A percentile compares a stretch with the other conserved stretches of the same genome.
phyloP scores from a whole-genome alignment of 2,329 filamentous ascomycete species.

The Colletotrichum orchidophilum region DNA sequence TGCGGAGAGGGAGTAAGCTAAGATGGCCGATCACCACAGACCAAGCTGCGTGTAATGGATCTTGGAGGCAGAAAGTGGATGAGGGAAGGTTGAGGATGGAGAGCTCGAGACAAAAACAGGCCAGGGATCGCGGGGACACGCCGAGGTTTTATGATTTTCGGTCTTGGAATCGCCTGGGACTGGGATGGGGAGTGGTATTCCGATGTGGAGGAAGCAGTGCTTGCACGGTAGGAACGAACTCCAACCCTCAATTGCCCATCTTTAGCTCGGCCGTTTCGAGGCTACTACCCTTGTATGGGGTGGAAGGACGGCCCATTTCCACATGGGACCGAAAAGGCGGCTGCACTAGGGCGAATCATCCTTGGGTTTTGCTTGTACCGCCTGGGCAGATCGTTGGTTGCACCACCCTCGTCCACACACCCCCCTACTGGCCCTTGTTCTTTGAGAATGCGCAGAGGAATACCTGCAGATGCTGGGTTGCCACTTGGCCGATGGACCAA shows the following conservation, averaged over 20 bases:
- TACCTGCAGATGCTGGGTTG: conserved; percentile 1
- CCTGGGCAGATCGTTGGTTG: conserved; percentile 29
- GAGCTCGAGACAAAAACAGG: conserved; percentile 22
- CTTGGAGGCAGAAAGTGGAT: conserved; percentile 5
- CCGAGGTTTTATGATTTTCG: conserved; percentile 35
- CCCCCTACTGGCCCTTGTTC: conserved; percentile 3
- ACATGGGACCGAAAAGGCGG: conserved; percentile 29
- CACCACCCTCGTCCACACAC: conserved; percentile 12
- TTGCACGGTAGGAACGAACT: conserved; percentile 9
- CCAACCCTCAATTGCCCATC: conserved; percentile 19
- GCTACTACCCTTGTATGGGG: conserved; percentile 20
- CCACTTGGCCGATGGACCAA: conserved; percentile 7
- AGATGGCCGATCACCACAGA: conserved; percentile 24
- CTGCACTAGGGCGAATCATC: conserved; percentile 18
- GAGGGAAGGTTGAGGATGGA: conserved; percentile 29
- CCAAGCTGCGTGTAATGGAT: conserved; percentile 7
- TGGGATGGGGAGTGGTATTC: conserved; percentile 19
- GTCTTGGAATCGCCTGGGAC: neutral
- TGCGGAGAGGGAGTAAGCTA: neutral
- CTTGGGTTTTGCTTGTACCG: conserved; percentile 19
- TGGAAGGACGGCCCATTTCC: conserved; percentile 20
- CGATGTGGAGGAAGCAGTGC: conserved; percentile 17
- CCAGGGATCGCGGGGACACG: conserved; percentile 27
- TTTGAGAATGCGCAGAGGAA: neutral
- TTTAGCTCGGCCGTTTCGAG: conserved; percentile 8